Base-by-base conservation (phyloP, 2,329 filamentous ascomycete species). In the Plectosphaerella cucumerina region DNA sequence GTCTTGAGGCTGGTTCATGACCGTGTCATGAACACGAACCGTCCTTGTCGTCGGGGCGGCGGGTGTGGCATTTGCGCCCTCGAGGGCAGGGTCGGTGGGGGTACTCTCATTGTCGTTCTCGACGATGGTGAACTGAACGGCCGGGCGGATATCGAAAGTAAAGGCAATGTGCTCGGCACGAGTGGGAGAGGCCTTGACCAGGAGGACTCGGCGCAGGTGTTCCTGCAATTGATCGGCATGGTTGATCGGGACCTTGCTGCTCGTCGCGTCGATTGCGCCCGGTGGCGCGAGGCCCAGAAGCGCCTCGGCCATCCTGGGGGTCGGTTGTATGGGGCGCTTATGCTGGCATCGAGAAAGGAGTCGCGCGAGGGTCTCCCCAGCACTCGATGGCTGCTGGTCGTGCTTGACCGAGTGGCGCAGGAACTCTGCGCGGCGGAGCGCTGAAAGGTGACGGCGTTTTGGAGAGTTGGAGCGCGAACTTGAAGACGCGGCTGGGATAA, bases 141-240 rank as follows among this genome's bases (percentile, higher is more conserved):
- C 67, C 1, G 72, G 63, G 1, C 70, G 67, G 23, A 84, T 60
- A 54, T 79, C 74, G 48, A 80, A 69, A 2, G 67, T 74, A 17
- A 68, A 61, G 8, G 73, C 69, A 11, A 80, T 63, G 55, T 79
- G 77, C 49, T 81, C 71, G 39, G 76, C 78, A 45, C 74, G 75
- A 18, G 69, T 76, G 11, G 71, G 66, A 5, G 73, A 72, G 17
- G 70, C 68, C 53, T 75, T 80, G 17, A 65, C 60, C 6, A 65
- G 60, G 44, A 81, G 61, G 1, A 71, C 53, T 8, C 61, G 58
- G 35, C 67, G 68, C 21, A 84, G 63, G n/a, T 71, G 71, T 20
- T 58, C 56, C 55, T 75, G 70, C 6, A 84, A 63, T 23, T 82
- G 76, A 17, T 75, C 70, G 43, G 70, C 53, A 6, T 71, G 74